Percentiles rank a stretch among this genome's conserved stretches.
These are phyloP conservation scores for Botrytis paeoniae DNA, from an alignment of 2,329 filamentous ascomycete genomes.

Conservation along the genomic window DNA sequence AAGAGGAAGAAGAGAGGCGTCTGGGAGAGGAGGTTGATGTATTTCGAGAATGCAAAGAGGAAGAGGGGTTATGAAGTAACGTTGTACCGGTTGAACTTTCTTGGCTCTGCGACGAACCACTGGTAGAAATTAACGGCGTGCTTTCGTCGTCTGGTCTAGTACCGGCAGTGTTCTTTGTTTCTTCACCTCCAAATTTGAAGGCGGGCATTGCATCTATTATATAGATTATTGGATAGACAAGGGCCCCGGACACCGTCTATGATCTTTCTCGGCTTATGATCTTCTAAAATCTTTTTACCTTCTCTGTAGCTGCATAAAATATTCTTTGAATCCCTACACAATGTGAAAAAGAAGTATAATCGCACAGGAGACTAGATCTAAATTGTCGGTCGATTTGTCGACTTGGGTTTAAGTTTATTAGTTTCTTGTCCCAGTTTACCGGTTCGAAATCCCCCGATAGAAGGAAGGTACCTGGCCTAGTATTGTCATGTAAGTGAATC, in stretches of 20 bases:
- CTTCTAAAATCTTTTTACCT: neutral
- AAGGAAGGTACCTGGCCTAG: neutral
- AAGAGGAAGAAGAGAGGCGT: neutral
- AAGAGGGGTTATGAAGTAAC: neutral
- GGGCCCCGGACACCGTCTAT: slow-evolving; percentile 1
- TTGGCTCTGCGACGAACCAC: neutral
- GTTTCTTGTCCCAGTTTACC: neutral
- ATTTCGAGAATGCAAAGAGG: neutral
- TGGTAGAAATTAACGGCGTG: slow-evolving; percentile 9
- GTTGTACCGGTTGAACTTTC: slow-evolving; percentile 2
- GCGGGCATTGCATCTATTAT: slow-evolving; percentile 9
- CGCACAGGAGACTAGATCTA: neutral
- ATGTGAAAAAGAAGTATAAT: neutral
- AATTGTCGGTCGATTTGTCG: neutral
- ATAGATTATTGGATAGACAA: slow-evolving; percentile 6
- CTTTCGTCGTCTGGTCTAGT: neutral
- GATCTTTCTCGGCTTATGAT: neutral
- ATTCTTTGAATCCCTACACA: neutral
- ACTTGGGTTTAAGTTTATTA: slow-evolving; percentile 6
- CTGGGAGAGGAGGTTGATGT: neutral
- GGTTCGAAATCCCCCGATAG: neutral
- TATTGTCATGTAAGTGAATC: neutral
- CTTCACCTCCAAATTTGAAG: neutral
- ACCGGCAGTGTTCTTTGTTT: neutral
- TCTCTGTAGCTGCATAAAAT: slow-evolving; percentile 2